Conservation (phyloP, 2,329 filamentous ascomycete genomes). For the Venturia asperata region DNA sequence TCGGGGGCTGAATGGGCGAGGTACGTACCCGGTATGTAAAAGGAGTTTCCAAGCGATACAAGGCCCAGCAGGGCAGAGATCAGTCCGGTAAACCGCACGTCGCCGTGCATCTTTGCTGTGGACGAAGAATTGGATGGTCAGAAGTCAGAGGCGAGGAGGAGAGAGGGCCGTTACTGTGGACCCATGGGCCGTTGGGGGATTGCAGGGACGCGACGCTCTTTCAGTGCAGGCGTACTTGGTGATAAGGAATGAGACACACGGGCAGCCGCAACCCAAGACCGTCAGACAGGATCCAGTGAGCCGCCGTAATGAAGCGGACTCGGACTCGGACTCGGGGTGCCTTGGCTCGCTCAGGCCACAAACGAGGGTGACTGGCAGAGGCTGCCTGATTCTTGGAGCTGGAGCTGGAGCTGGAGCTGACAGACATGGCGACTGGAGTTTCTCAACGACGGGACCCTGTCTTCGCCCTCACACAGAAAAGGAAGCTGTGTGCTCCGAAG, state of each 20-base stretch:
- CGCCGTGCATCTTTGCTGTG: constrained; percentile 30
- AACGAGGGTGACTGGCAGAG: constrained; percentile 17
- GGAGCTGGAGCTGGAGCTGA: background rate
- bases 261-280: background rate
- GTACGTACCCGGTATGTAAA: constrained; percentile 76
- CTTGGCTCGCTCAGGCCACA: background rate
- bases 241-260: background rate
- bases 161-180: background rate
- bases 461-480: background rate
- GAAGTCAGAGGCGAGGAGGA: background rate
- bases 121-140: background rate
- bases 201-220: background rate
- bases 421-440: background rate
- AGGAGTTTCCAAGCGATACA: constrained; percentile 53
- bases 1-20: background rate
- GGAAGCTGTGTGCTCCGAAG: background rate
- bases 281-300: background rate
- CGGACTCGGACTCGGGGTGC: too few species aligned
- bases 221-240: background rate
- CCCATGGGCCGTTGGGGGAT: background rate
- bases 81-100: constrained; percentile 28
- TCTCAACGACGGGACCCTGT: background rate
- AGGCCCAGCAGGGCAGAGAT: constrained; percentile 34
- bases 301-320: background rate
- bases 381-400: background rate